phyloP scores from a whole-genome alignment of 768 basidiomycete genomes.

The Hydnomerulius pinastri region DNA sequence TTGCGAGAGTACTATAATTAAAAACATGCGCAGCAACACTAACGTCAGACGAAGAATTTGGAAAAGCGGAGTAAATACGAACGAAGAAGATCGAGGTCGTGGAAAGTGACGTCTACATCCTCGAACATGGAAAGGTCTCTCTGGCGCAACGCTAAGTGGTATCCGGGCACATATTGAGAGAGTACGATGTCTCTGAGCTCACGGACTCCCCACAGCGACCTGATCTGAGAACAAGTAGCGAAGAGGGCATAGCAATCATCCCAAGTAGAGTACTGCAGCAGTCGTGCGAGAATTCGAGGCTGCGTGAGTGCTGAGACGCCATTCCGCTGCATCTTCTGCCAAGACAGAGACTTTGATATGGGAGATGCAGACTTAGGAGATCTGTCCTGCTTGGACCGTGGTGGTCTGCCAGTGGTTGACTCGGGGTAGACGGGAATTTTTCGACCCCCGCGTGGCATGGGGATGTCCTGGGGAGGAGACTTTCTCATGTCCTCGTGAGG shows the following conservation, averaged over 20 bases:
- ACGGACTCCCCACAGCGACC: conserved; percentile 33
- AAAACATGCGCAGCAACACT: conserved; percentile 3
- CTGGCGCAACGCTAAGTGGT: conserved; percentile 42
- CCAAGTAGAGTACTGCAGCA: conserved; percentile 39
- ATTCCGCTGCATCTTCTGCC: conserved; percentile 30
- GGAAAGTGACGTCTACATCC: conserved; percentile 53
- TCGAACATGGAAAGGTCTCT: conserved; percentile 43
- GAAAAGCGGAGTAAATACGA: conserved; percentile 35
- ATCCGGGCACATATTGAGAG: conserved; percentile 60
- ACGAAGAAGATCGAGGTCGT: conserved; percentile 68
- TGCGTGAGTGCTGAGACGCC: conserved; percentile 31
- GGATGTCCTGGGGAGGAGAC: not conserved
- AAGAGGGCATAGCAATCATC: conserved; percentile 42
- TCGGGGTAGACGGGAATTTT: not conserved
- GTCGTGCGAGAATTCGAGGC: conserved; percentile 33
- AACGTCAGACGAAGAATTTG: conserved; percentile 6
- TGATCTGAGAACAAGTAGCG: conserved; percentile 36
- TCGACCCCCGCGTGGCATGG: not conserved
- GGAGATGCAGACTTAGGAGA: conserved; percentile 2
- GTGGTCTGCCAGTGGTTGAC: not conserved
- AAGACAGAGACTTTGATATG: conserved; percentile 18
- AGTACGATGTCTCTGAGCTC: conserved; percentile 42
- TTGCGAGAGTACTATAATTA: conserved; percentile 60
- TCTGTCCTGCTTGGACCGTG: not conserved
- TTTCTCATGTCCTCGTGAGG: conserved; percentile 5